Evolutionary conservation across 176 grass and related monocot genomes (phyloP).

Genomic region (Panicum miliaceum): DNA sequence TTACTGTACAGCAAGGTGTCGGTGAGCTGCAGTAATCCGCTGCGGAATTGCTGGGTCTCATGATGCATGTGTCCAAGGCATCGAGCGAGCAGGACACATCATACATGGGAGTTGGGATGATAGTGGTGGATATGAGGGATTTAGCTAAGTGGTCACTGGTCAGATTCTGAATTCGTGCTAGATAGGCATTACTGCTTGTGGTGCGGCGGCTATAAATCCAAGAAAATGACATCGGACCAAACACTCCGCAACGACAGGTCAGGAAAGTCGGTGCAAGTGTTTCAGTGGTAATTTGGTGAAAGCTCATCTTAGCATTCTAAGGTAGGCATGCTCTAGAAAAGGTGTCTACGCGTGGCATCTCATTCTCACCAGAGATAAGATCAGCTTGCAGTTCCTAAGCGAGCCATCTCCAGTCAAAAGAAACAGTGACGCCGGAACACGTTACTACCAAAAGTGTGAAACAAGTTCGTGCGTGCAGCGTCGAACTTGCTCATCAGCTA

Average conservation of each 20-base stretch:
- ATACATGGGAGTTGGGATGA: background rate
- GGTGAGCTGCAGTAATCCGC: background rate
- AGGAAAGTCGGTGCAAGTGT: background rate
- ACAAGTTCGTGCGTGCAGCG: background rate
- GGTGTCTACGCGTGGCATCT: background rate
- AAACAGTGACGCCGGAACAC: background rate
- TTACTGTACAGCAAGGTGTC: background rate
- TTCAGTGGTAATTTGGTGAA: background rate
- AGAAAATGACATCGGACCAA: constrained; percentile 47
- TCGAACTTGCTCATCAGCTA: background rate
- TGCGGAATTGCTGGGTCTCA: background rate
- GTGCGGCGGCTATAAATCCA: background rate
- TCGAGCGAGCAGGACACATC: background rate
- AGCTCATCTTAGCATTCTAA: background rate
- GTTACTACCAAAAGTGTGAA: background rate
- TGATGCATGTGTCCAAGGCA: background rate
- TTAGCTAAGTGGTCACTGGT: constrained; percentile 30
- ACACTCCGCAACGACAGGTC: background rate
- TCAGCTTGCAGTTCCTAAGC: background rate
- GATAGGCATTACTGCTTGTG: background rate
- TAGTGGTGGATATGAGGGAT: background rate
- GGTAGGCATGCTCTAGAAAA: background rate
- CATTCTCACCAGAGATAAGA: background rate
- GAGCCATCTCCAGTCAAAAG: background rate
- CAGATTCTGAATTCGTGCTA: background rate